These are phyloP conservation scores for Debaryomyces hansenii DNA, from an alignment of 805 yeast genomes.

Conservation along the genomic window DNA sequence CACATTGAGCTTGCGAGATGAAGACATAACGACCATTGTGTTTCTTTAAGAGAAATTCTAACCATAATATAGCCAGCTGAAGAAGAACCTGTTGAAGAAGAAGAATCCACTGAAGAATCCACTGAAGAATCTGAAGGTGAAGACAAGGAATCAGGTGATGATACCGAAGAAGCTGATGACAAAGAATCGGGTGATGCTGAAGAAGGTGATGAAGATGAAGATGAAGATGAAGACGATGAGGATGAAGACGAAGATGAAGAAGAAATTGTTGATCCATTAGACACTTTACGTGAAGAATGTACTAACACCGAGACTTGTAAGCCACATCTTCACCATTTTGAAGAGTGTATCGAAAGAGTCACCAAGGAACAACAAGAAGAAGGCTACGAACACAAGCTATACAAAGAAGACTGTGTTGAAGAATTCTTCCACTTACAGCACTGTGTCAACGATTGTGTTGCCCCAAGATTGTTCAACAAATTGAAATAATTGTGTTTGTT, in stretches of 20 bases:
- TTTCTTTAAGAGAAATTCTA: neutral
- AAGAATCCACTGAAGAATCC: conserved; percentile 9
- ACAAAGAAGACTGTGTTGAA: conserved; percentile 97
- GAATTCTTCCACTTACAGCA: conserved; percentile 97
- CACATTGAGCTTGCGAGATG: neutral
- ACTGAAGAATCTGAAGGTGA: conserved; percentile 13
- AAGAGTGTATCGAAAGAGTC: conserved; percentile 95
- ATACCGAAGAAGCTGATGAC: conserved; percentile 41
- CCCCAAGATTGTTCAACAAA: conserved; percentile 85
- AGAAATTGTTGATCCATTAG: conserved; percentile 53
- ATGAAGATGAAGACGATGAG: conserved; percentile 57
- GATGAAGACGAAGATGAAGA: conserved; percentile 70
- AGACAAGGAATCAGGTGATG: conserved; percentile 23
- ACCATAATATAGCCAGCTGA: conserved; percentile 17
- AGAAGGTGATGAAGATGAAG: conserved; percentile 43
- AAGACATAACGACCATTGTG: neutral
- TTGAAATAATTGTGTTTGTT: conserved; percentile 54
- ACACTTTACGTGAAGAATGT: conserved; percentile 55
- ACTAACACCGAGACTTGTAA: conserved; percentile 64
- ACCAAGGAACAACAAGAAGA: conserved; percentile 82
- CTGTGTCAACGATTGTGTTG: conserved; percentile 87
- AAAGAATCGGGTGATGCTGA: conserved; percentile 20
- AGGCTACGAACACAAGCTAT: conserved; percentile 72
- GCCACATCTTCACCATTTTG: conserved; percentile 81
- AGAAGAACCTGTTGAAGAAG: conserved; percentile 22